Conservation (phyloP, 306 rosid species). For the Dryas drummondii region DNA sequence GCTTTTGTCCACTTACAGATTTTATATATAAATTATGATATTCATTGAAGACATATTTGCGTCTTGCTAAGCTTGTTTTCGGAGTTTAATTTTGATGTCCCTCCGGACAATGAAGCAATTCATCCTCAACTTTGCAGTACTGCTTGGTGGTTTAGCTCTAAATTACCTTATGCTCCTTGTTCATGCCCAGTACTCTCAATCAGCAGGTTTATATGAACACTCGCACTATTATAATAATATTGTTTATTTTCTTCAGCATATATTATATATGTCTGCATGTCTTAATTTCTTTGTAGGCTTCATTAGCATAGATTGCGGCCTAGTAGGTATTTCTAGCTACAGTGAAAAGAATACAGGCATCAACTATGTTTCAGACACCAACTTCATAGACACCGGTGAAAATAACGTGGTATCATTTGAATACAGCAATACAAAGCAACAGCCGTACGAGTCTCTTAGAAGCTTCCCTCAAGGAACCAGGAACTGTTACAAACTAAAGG, state of each 20-base stretch:
- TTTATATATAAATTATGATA: too few relatives aligned
- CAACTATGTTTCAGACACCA: neutral
- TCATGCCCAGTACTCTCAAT: constrained; percentile 13
- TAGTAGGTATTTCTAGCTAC: neutral
- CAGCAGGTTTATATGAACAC: constrained; percentile 9
- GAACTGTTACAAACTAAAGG: constrained; percentile 41
- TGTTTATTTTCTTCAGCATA: too few relatives aligned
- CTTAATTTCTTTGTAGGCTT: constrained; percentile 25
- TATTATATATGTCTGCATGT: too few relatives aligned
- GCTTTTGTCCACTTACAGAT: too few relatives aligned
- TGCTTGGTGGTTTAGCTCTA: constrained; percentile 1
- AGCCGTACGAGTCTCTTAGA: constrained; percentile 20
- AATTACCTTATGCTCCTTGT: neutral
- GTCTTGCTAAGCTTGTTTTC: too few relatives aligned
- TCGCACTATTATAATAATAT: neutral
- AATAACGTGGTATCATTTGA: neutral
- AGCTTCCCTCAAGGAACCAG: constrained; percentile 38
- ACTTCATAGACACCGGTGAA: neutral
- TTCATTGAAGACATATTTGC: too few relatives aligned
- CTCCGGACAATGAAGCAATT: neutral
- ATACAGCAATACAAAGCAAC: neutral
- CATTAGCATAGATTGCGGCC: constrained; percentile 31
- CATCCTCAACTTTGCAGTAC: neutral
- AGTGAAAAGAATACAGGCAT: neutral
- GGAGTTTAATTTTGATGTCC: neutral